Conservation (phyloP, 768 basidiomycete species). For the Panellus pusillus region DNA sequence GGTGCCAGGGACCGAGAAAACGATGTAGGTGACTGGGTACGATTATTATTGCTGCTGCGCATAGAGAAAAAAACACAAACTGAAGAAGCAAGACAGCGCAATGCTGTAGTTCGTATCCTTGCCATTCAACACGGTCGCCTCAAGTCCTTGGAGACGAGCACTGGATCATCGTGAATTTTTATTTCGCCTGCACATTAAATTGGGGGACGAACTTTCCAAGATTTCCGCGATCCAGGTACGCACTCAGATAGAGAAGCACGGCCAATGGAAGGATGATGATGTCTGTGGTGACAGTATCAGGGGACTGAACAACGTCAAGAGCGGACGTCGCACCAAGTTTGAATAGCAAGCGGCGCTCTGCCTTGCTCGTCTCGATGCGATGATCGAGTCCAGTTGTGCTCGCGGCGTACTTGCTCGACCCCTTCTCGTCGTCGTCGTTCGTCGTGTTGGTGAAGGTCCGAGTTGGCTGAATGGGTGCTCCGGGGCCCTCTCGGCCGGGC, state of each 20-base stretch:
- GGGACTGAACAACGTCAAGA: background rate
- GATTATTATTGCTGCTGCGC: background rate
- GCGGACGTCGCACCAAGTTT: slow-evolving; percentile 2
- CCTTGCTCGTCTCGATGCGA: background rate
- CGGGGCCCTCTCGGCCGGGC: background rate
- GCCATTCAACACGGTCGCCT: slow-evolving; percentile 7
- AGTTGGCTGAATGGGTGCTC: background rate
- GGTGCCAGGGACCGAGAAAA: slow-evolving; percentile 13
- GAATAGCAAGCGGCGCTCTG: slow-evolving; percentile 2
- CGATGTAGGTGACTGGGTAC: slow-evolving; percentile 9
- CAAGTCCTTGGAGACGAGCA: slow-evolving; percentile 14
- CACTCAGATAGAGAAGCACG: slow-evolving; percentile 9
- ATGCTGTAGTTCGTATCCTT: slow-evolving; percentile 15
- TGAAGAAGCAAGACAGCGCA: slow-evolving; percentile 15
- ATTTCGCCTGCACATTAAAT: background rate
- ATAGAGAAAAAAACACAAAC: background rate
- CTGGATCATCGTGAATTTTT: background rate
- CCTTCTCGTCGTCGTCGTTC: slow-evolving; percentile 1
- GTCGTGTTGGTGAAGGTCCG: slow-evolving; percentile 1
- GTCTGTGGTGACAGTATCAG: background rate
- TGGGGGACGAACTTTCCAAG: slow-evolving; percentile 8
- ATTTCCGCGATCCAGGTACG: slow-evolving; percentile 16
- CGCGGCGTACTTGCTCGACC: slow-evolving; percentile 8
- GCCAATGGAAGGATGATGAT: slow-evolving; percentile 12
- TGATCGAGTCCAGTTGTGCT: slow-evolving; percentile 11